These are phyloP conservation scores for Fagopyrum esculentum DNA, from an alignment of 148 eudicot genomes.

Conservation along the genomic window DNA sequence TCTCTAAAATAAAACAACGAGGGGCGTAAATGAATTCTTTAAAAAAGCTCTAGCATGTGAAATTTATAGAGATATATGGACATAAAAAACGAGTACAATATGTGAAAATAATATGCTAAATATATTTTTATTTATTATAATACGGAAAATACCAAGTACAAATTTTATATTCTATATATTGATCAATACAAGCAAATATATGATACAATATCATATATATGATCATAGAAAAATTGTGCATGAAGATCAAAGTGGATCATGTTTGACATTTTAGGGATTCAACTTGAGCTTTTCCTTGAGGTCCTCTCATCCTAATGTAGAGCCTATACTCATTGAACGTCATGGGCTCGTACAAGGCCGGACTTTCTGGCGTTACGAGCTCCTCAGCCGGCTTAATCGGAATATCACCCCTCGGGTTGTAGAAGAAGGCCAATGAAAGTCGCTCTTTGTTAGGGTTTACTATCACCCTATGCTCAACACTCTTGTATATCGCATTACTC, in stretches of 20 bases:
- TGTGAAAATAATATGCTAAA: not conserved
- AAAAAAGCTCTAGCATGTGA: too few relatives aligned
- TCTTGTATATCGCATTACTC: slow-evolving; percentile 71
- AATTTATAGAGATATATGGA: too few relatives aligned
- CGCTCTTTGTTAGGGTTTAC: slow-evolving; percentile 63
- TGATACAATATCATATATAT: not conserved
- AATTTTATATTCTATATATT: not conserved
- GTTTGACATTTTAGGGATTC: slow-evolving; percentile 50
- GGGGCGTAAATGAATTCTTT: too few relatives aligned
- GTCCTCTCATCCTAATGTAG: slow-evolving; percentile 66
- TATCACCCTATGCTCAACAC: slow-evolving; percentile 87
- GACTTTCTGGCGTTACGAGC: slow-evolving; percentile 40
- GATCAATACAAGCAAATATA: not conserved
- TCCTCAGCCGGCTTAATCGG: slow-evolving; percentile 49
- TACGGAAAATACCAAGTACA: not conserved
- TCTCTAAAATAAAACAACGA: too few relatives aligned
- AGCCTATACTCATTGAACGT: slow-evolving; percentile 73
- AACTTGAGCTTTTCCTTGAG: slow-evolving; percentile 69
- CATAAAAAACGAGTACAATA: not conserved
- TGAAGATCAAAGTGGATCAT: slow-evolving; percentile 14
- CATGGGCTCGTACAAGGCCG: slow-evolving; percentile 55
- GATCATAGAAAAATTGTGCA: not conserved
- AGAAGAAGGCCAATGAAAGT: slow-evolving; percentile 73
- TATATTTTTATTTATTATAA: not conserved
- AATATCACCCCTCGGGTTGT: slow-evolving; percentile 68